Conservation (phyloP, 805 yeast species). For the Zygosaccharomyces gambellarensis region DNA sequence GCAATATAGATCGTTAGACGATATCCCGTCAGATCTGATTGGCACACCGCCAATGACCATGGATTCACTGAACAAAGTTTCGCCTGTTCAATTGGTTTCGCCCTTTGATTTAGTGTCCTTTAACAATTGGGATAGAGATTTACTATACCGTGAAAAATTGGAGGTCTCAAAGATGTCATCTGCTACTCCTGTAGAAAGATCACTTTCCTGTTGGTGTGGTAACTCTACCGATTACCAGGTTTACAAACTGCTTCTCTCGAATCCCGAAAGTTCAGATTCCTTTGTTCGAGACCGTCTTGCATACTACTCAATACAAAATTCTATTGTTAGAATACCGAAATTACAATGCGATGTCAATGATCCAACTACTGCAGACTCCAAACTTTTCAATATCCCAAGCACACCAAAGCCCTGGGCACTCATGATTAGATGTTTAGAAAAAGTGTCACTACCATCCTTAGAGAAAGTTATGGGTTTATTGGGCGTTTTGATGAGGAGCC, state of each 20-base stretch:
- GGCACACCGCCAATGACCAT: conserved; percentile 24
- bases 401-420: conserved; percentile 46
- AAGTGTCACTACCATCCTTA: conserved; percentile 49
- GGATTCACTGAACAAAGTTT: conserved; percentile 14
- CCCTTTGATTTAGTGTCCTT: conserved; percentile 41
- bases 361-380: conserved; percentile 24
- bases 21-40: conserved; percentile 21
- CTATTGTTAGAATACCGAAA: conserved; percentile 42
- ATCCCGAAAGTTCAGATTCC: conserved; percentile 6
- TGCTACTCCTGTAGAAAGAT: conserved; percentile 51
- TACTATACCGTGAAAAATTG: conserved; percentile 66
- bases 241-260: conserved; percentile 18
- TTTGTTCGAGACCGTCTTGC: conserved; percentile 30
- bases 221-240: conserved; percentile 67
- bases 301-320: conserved; percentile 48
- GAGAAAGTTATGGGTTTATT: conserved; percentile 25
- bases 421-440: conserved; percentile 56
- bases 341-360: conserved; percentile 19
- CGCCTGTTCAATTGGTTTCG: conserved; percentile 27
- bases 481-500: conserved; percentile 20
- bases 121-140: conserved; percentile 64
- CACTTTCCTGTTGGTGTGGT: conserved; percentile 68
- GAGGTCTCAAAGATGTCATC: conserved; percentile 81
- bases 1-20: conserved; percentile 11
- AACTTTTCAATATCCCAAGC: conserved; percentile 46